Evolutionary conservation across 768 basidiomycete species (phyloP), one percentile per base, ranked within the genome.

Genomic region (Exsudoporus frostii): DNA sequence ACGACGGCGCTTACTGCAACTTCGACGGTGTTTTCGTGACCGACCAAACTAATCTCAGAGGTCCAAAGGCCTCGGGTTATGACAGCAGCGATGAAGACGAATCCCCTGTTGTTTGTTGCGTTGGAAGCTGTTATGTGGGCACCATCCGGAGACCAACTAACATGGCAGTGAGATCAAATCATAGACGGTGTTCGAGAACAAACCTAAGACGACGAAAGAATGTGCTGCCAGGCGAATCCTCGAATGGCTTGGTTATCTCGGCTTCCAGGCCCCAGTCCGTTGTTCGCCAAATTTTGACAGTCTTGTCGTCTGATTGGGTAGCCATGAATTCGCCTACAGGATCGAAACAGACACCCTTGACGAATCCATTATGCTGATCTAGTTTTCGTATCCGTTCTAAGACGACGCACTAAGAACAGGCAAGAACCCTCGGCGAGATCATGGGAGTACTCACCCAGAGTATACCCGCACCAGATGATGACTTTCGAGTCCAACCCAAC

Each of bases 301-400:
- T 87, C 67, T 90, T 84, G 71, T 99, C 97, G 71, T 98, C 96
- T 24, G 94, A 95, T 73, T 96, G 85, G 38, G 96, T 98, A n/a
- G 97, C 96, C 56, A 99, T 83, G 66, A 87, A 98, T 71, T 98
- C 90, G 42, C 97, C 97, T 3, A 95, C 96, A 4, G 97, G 97
- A 73, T 99, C 97, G 86, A 96, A 99, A 65, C 92, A 95, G 45
- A 99, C 92, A 53, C 97, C 97, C 72, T 99, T 98, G 62, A 99
- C 95, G 69, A 98, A 98, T 3, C 94, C 96, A 63, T 92, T 86
- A 65, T 98, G 97, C 53, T 83, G 83, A 53, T 91, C 90, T 7
- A 99, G 80, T 68, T 87, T 91, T 36, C 81, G 78, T 51, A 98
- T 68, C 13, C 89, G 86, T 61, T 95, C 95, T 97, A 65, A 0